These are phyloP conservation scores for Carnegiea gigantea DNA, from an alignment of 179 eudicot genomes.

Conservation along the genomic window DNA sequence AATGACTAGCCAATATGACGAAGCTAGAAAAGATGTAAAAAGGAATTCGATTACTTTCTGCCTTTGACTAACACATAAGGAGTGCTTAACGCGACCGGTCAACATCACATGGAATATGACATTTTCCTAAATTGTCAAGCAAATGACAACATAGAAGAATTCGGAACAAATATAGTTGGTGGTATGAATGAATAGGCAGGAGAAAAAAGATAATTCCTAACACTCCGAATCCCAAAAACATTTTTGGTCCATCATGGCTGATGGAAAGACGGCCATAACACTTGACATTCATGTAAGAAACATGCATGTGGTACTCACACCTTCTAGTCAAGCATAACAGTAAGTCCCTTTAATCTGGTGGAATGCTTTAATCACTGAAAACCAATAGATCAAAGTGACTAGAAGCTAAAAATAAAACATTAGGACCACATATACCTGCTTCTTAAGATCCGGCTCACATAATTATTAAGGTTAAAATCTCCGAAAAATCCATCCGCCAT, in stretches of 20 bases:
- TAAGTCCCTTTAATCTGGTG: not conserved
- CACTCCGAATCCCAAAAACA: not conserved
- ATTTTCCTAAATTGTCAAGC: not conserved
- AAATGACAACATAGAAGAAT: conserved; percentile 4
- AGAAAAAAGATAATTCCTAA: not conserved
- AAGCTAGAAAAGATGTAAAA: no score
- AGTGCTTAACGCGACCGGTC: no score
- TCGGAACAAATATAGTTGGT: not conserved
- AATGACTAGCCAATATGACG: not conserved
- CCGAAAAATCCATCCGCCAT: conserved; percentile 90
- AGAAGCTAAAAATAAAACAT: not conserved
- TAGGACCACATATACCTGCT: conserved; percentile 48
- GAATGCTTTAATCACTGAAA: not conserved
- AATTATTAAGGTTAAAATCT: conserved; percentile 65
- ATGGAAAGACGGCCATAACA: not conserved
- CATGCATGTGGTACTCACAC: not conserved
- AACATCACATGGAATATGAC: not conserved
- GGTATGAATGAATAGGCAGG: not conserved
- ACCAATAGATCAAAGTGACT: not conserved
- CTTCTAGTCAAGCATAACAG: not conserved
- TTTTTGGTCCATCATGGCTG: not conserved
- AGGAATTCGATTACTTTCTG: no score
- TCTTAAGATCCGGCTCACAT: conserved; percentile 58
- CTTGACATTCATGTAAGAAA: not conserved
- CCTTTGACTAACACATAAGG: no score